Base-by-base conservation (phyloP, 2,329 filamentous ascomycete genomes). In the Phialophora chinensis region DNA sequence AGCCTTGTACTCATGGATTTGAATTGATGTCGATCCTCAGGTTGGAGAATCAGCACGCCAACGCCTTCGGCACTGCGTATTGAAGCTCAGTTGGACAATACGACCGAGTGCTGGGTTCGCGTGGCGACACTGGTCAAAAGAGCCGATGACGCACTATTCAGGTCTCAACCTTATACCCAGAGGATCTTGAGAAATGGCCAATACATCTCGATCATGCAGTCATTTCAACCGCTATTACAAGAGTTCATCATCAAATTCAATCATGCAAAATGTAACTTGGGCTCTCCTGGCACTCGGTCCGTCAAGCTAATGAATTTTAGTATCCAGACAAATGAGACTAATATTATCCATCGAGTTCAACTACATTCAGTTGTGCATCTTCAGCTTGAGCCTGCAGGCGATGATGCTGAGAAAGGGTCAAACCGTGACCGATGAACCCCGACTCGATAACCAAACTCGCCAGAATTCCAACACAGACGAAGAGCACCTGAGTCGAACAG, bases 181-280 rank as follows among this genome's bases (percentile, higher is more conserved):
- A 55, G 33, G 27, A 55, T 55, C 20, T 31, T 55, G 14, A 31
- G 52, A 17, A 55, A 33, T 8, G 52, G 52, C 25, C 52, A 55
- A 20, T 55, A 55, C 20, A 31, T 55, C 52, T 55, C 52, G 20
- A 33, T 55, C 52, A 55, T 55, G 52, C 52, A 55, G 52, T 55
- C 52, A n/a, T 55, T 55, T 20, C 52, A 55, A 33, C 52, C 52
- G 12, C 52, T 55, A 20, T 20, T 55, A 17, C 52, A 55, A 55
- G 52, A 55, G 52, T 55, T 55, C 52, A 33, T 55, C 27, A 55
- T 55, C 52, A 55, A 55, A 17, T 55, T 55, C 52, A 55, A 55
- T 55, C 52, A 55, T 33, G 52, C 52, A 55, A 55, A 55, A 55
- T 55, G 52, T 55, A 55, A 55, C 52, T 55, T 17, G 27, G 27